Evolutionary conservation across 163 green algal species (phyloP), one percentile per base, ranked within the genome.

Genomic region (Coccomyxa subellipsoidea): DNA sequence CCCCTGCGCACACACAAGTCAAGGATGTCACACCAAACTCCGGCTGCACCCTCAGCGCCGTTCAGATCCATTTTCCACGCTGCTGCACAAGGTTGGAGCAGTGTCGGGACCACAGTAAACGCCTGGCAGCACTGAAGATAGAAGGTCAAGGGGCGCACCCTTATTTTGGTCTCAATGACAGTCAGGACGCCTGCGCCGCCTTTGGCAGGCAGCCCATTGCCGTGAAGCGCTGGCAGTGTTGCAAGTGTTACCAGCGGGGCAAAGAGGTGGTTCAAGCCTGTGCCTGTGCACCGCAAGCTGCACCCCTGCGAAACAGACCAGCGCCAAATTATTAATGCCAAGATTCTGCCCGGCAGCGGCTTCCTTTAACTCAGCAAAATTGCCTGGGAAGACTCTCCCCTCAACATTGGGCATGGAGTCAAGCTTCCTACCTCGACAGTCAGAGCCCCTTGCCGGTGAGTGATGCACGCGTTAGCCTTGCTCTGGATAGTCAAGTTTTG

Each of bases 251-350:
- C 53, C 12, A 81, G 37, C 25, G 77, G 40, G 7, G 77, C 37
- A 69, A 81, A 81, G 29, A 81, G 31, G 47, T 81, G 77, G 47
- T 36, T 54, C 53, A 81, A 47, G 31, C 77, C 77, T 15, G 54
- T 72, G n/a, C 27, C 77, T 25, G 37, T 54, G 47, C 77, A 81
- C 31, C 18, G 12, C 77, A 81, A 47, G 7, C 18, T 54, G 53
- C 77, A 81, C 31, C 59, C 40, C 77, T 81, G 77, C 77, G 35
- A 12, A 59, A 59, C 47, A 59, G 47, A 18, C 47, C n/a, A n/a
- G n/a, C n/a, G n/a, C n/a, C n/a, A n/a, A n/a, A n/a, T 59, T 7
- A 59, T 12, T 59, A 5, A 59, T 59, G 47, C 47, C 21, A 27
- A 18, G 15, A 18, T 18, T 59, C 5, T 8, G 47, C 47, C 23